These are phyloP conservation scores for Marsdenia floribunda DNA, from an alignment of 257 asterid genomes.

Conservation along the genomic window DNA sequence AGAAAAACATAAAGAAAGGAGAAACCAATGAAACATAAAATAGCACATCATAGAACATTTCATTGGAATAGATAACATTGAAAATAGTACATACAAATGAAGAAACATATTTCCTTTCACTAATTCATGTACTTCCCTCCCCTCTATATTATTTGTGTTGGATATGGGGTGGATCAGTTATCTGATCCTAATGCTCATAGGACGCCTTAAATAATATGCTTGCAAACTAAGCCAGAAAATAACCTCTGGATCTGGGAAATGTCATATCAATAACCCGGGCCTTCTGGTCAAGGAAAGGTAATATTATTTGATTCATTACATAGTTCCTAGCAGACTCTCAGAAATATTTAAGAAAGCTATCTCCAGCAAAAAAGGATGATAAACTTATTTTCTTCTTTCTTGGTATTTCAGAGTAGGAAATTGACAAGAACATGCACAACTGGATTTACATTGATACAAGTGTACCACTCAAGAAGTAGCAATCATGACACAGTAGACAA, in stretches of 20 bases:
- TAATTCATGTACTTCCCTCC: background rate
- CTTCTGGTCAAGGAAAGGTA: background rate
- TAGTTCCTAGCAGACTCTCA: background rate
- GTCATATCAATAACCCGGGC: background rate
- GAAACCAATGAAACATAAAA: constrained; percentile 26
- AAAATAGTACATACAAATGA: constrained; percentile 3
- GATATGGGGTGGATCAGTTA: background rate
- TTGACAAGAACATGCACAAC: background rate
- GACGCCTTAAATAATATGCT: background rate
- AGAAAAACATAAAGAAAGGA: constrained; percentile 43
- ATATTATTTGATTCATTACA: background rate
- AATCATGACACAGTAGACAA: background rate
- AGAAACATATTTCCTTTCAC: background rate
- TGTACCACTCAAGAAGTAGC: background rate
- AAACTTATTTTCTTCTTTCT: background rate
- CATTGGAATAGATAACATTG: background rate
- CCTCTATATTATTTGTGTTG: background rate
- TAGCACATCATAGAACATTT: constrained; percentile 14
- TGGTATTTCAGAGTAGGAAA: background rate
- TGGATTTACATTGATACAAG: background rate
- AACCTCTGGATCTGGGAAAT: background rate
- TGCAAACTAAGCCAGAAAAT: background rate
- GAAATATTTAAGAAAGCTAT: background rate
- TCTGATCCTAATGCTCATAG: background rate
- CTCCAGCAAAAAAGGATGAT: background rate